A percentile compares a stretch with the other conserved stretches of the same genome.
phyloP scores from a whole-genome alignment of 2,329 filamentous ascomycete genomes.

The Bimuria novae-zelandiae region DNA sequence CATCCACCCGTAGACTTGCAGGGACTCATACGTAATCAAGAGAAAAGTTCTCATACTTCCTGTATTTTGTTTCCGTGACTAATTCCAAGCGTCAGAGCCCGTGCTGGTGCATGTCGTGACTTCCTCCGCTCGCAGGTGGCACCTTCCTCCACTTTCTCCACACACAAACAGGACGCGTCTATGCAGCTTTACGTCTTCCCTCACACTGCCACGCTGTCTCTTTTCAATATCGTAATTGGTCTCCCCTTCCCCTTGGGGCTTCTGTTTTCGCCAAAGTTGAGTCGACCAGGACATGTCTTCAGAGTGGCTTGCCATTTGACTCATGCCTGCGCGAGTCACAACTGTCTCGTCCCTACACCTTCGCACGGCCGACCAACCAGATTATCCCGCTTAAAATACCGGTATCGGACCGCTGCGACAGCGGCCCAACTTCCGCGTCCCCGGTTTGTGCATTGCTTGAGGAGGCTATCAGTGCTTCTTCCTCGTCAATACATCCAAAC shows the following conservation, averaged over 20 bases:
- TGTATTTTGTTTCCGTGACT: neutral
- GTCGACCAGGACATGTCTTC: no score
- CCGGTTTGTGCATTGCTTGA: neutral
- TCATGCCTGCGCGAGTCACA: neutral
- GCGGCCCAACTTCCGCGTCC: neutral
- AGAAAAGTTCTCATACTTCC: neutral
- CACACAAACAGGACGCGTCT: no score
- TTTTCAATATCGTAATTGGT: no score
- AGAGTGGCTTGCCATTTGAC: neutral
- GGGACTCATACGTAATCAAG: slow-evolving; percentile 3
- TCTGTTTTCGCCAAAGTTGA: no score
- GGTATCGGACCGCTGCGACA: neutral
- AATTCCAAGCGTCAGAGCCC: neutral
- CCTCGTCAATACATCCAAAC: slow-evolving; percentile 2
- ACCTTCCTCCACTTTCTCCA: no score
- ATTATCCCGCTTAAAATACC: neutral
- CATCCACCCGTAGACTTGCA: neutral
- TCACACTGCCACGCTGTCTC: no score
- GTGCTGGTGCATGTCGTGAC: no score
- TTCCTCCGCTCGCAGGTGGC: no score
- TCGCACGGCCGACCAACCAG: neutral
- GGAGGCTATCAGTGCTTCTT: neutral
- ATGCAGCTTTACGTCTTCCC: no score
- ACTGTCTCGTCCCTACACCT: neutral
- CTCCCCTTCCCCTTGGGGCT: no score